Evolutionary conservation across 805 yeast species (phyloP).

Genomic region (Candida sithepensis): DNA sequence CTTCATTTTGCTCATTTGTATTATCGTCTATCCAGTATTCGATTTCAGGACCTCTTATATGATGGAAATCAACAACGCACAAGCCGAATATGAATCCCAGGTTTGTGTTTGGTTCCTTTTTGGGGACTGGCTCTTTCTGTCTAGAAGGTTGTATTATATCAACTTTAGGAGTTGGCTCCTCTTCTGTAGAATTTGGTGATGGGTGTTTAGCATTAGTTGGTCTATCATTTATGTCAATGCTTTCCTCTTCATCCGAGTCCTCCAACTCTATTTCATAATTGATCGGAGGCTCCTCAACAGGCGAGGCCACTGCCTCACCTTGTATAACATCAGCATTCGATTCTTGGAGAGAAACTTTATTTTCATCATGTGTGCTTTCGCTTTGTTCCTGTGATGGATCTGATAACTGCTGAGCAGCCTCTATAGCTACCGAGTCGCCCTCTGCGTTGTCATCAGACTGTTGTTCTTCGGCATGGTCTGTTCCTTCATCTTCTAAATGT

Average conservation of each 20-base stretch:
- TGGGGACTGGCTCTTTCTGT: background rate
- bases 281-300: background rate
- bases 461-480: too few relatives aligned
- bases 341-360: background rate
- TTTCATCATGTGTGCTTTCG: too few relatives aligned
- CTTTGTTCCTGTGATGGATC: too few relatives aligned
- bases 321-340: background rate
- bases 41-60: slow-evolving; percentile 87
- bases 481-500: too few relatives aligned
- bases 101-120: background rate
- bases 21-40: slow-evolving; percentile 75
- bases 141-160: background rate
- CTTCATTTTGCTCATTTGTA: slow-evolving; percentile 30
- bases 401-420: too few relatives aligned
- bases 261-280: background rate
- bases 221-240: background rate
- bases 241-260: slow-evolving; percentile 1
- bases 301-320: background rate
- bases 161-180: background rate
- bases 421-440: too few relatives aligned
- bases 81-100: slow-evolving; percentile 63
- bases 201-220: background rate
- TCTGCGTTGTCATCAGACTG: too few relatives aligned
- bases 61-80: slow-evolving; percentile 91
- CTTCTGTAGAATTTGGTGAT: background rate